phyloP scores from a whole-genome alignment of 116 monocot species.

The Phalaenopsis hybrid region DNA sequence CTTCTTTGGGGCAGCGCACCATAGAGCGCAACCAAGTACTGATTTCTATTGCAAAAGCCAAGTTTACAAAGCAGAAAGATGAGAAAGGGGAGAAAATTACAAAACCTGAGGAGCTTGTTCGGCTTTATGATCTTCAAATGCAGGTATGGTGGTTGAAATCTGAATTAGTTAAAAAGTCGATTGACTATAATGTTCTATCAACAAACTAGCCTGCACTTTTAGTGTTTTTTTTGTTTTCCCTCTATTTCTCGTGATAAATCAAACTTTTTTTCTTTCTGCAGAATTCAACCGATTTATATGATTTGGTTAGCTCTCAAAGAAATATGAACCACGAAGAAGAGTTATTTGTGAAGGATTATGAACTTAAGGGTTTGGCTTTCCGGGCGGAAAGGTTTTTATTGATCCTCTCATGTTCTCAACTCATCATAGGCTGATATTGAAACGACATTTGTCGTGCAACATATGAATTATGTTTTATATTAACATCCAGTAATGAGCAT shows the following conservation, averaged over 20 bases:
- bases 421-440: not conserved
- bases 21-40: conserved; percentile 86
- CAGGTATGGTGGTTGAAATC: conserved; percentile 43
- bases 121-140: conserved; percentile 88
- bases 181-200: conserved; percentile 7
- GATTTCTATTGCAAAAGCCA: conserved; percentile 75
- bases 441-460: not conserved
- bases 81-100: conserved; percentile 82
- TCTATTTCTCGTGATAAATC: not conserved
- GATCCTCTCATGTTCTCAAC: not conserved
- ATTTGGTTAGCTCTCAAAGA: conserved; percentile 95
- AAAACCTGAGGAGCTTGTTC: conserved; percentile 97
- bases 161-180: not conserved
- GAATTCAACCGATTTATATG: conserved; percentile 87
- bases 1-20: conserved; percentile 84
- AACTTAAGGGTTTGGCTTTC: conserved; percentile 63
- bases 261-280: conserved; percentile 21
- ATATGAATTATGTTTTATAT: not conserved
- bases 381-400: conserved; percentile 75
- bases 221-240: not conserved
- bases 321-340: conserved; percentile 77
- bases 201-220: not conserved
- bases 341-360: conserved; percentile 63
- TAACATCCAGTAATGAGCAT: not conserved
- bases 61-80: conserved; percentile 65